Evolutionary conservation across 2,329 filamentous ascomycete species (phyloP).

Genomic region (Gnomoniopsis sp.): DNA sequence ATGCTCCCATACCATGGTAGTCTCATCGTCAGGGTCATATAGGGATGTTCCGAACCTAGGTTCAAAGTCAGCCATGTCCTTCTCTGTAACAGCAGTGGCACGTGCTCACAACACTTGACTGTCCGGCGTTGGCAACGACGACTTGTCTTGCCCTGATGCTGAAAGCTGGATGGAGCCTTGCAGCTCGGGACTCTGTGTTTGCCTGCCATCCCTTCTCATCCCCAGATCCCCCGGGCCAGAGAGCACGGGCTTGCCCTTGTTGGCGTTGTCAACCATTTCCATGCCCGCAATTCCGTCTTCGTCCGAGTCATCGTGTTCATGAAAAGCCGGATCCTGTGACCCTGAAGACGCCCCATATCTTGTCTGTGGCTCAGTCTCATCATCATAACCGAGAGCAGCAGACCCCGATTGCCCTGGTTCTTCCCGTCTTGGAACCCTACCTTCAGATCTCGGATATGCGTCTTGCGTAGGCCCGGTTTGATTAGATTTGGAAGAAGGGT

Average conservation of each 20-base stretch:
- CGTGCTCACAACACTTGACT: neutral
- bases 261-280: constrained; percentile 11
- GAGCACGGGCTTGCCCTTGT: constrained; percentile 5
- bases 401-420: neutral
- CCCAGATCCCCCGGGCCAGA: constrained; percentile 5
- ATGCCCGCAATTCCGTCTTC: constrained; percentile 6
- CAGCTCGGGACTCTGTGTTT: neutral
- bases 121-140: neutral
- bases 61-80: neutral
- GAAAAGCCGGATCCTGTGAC: neutral
- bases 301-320: neutral
- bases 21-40: constrained; percentile 12
- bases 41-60: constrained; percentile 5
- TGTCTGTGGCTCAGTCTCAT: neutral
- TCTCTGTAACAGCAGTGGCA: neutral
- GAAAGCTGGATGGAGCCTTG: neutral
- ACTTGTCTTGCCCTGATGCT: neutral
- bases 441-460: neutral
- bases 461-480: neutral
- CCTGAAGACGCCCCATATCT: neutral
- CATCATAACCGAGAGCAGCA: neutral
- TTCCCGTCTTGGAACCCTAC: neutral
- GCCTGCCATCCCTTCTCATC: neutral
- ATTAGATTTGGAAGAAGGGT: neutral
- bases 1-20: constrained; percentile 13